A percentile compares a stretch with the other conserved stretches of the same genome.
phyloP scores from a whole-genome alignment of 2,329 filamentous ascomycete genomes.

The Mycosphaerelloides madeirae region DNA sequence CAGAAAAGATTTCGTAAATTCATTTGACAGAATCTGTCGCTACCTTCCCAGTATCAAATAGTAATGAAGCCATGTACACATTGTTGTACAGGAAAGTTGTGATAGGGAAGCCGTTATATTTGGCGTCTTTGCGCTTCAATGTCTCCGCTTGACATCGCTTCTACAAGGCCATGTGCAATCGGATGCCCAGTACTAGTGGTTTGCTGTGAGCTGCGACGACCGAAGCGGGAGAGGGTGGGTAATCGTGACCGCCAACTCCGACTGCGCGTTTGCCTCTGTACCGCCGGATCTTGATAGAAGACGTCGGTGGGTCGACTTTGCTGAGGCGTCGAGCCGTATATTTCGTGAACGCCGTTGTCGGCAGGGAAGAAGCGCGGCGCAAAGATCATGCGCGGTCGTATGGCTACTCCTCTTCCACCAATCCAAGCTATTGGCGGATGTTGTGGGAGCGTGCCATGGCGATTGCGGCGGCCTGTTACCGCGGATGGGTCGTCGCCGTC shows the following conservation, averaged over 20 bases:
- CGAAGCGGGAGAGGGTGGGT: conserved; percentile 24
- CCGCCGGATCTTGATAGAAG: conserved; percentile 8
- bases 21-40: too few species aligned
- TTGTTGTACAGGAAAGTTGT: too few species aligned
- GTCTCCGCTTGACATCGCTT: conserved; percentile 6
- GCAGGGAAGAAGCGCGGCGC: conserved; percentile 23
- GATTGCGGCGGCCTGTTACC: conserved; percentile 9
- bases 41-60: too few species aligned
- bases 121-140: too few species aligned
- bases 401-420: conserved; percentile 20
- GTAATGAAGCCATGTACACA: too few species aligned
- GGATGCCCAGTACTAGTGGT: conserved; percentile 3
- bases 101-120: too few species aligned
- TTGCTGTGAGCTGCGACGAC: conserved; percentile 17
- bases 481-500: conserved; percentile 42
- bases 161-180: conserved; percentile 14
- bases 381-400: conserved; percentile 27
- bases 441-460: conserved; percentile 15
- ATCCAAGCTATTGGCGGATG: conserved; percentile 29
- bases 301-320: conserved; percentile 8
- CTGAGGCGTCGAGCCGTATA: conserved; percentile 4
- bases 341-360: conserved; percentile 8
- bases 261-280: conserved; percentile 5
- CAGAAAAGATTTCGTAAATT: too few species aligned
- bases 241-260: conserved; percentile 24